A percentile compares a stretch with the other conserved stretches of the same genome.
Conservation (phyloP, 257 asterid genomes). For the Ilex asprella region DNA sequence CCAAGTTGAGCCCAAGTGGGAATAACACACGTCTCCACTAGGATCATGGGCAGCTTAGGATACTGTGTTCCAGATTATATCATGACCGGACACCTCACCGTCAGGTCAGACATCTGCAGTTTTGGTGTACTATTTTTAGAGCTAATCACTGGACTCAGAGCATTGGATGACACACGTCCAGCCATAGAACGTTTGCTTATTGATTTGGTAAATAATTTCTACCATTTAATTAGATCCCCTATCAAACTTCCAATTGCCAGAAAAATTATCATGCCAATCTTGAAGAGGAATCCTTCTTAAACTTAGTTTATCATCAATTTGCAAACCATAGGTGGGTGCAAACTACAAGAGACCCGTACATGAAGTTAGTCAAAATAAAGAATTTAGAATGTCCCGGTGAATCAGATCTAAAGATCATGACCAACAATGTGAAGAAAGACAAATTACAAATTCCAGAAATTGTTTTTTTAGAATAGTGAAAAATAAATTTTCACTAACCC, state of each 20-base stretch:
- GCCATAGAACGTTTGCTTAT: slow-evolving; percentile 13
- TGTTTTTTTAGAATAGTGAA: no score
- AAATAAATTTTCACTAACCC: no score
- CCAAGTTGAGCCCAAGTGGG: slow-evolving; percentile 34
- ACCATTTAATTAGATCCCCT: not conserved
- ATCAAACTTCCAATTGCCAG: not conserved
- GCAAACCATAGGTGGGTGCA: no score
- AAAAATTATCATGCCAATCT: no score
- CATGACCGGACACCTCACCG: slow-evolving; percentile 34
- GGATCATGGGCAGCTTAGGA: slow-evolving; percentile 48
- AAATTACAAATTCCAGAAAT: no score
- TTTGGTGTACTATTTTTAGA: slow-evolving; percentile 46
- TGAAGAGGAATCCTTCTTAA: no score
- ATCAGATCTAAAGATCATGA: no score
- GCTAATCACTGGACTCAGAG: slow-evolving; percentile 36
- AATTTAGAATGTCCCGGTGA: no score
- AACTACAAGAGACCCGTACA: no score
- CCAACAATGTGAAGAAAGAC: no score
- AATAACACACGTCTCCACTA: slow-evolving; percentile 42
- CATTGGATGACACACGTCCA: slow-evolving; percentile 18
- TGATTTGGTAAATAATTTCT: slow-evolving; percentile 28
- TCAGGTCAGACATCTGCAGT: slow-evolving; percentile 39
- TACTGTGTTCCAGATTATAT: slow-evolving; percentile 52
- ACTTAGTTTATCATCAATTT: no score
- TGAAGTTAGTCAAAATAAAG: no score